Evolutionary conservation across 257 asterid species (phyloP).

Genomic region (Lycium barbarum): DNA sequence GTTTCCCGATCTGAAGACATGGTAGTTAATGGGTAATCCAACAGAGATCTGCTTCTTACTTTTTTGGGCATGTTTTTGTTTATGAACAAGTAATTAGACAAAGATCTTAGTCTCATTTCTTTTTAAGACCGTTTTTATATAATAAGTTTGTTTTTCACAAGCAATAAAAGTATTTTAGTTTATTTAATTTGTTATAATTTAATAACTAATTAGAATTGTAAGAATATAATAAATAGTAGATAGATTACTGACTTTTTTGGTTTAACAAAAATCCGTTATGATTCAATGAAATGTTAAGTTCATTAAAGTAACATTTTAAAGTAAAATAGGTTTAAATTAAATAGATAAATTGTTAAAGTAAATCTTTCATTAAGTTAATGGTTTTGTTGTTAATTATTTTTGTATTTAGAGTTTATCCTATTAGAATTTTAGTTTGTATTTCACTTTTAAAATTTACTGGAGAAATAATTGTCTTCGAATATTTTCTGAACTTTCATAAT

Average conservation of each 20-base stretch:
- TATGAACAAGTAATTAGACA: neutral
- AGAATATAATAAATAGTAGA: neutral
- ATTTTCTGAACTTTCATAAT: neutral
- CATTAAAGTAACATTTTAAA: neutral
- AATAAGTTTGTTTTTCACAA: neutral
- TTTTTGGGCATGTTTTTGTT: neutral
- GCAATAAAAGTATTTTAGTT: neutral
- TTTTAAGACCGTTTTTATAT: neutral
- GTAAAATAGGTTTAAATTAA: constrained; percentile 12
- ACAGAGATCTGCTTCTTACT: neutral
- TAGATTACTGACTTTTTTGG: neutral
- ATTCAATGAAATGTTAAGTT: constrained; percentile 14
- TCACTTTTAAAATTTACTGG: neutral
- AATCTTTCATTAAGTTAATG: neutral
- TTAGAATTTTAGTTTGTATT: constrained; percentile 6
- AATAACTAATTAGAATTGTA: neutral
- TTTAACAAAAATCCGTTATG: neutral
- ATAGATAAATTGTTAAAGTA: neutral
- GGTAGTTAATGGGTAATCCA: constrained; percentile 18
- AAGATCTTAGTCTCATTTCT: neutral
- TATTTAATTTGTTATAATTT: neutral
- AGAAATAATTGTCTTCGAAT: neutral
- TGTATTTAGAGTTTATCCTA: constrained; percentile 19
- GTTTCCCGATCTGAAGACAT: neutral
- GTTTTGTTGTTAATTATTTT: constrained; percentile 5